These are phyloP conservation scores for Isatis tinctoria DNA, from an alignment of 345 rosid genomes.

Conservation along the genomic window DNA sequence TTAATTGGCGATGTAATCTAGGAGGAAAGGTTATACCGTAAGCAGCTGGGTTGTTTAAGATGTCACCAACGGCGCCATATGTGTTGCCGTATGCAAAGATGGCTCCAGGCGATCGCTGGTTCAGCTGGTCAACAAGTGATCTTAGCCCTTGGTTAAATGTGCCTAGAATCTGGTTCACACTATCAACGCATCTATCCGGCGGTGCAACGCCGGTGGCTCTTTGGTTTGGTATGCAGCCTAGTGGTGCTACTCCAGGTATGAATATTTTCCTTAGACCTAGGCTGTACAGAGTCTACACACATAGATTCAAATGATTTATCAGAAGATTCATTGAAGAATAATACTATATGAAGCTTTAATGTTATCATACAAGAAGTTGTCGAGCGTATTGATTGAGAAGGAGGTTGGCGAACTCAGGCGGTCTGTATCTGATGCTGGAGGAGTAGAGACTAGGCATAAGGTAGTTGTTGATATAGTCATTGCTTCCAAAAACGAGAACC, in stretches of 20 bases:
- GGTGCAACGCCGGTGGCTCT: constrained; percentile 47
- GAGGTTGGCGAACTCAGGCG: constrained; percentile 52
- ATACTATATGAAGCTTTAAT: neutral
- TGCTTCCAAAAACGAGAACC: constrained; percentile 73
- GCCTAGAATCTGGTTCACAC: constrained; percentile 62
- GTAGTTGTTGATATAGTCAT: constrained; percentile 93
- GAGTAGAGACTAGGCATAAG: constrained; percentile 66
- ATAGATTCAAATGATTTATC: neutral
- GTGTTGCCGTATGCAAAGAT: constrained; percentile 54
- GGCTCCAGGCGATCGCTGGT: constrained; percentile 50
- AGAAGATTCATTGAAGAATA: neutral
- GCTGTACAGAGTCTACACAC: constrained; percentile 54
- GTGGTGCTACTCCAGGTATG: constrained; percentile 60
- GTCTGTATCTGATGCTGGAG: constrained; percentile 53
- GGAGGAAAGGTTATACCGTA: constrained; percentile 46
- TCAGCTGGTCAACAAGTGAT: constrained; percentile 61
- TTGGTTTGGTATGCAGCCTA: constrained; percentile 87
- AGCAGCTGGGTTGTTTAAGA: constrained; percentile 53
- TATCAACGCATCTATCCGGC: constrained; percentile 56
- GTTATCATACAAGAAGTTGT: constrained; percentile 50
- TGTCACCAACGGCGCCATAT: constrained; percentile 57
- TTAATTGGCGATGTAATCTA: neutral
- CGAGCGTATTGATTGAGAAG: constrained; percentile 57
- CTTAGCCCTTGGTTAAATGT: constrained; percentile 66
- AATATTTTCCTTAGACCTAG: constrained; percentile 68